Conservation (phyloP, 2,329 filamentous ascomycete genomes). For the Zasmidium citrigriseum region DNA sequence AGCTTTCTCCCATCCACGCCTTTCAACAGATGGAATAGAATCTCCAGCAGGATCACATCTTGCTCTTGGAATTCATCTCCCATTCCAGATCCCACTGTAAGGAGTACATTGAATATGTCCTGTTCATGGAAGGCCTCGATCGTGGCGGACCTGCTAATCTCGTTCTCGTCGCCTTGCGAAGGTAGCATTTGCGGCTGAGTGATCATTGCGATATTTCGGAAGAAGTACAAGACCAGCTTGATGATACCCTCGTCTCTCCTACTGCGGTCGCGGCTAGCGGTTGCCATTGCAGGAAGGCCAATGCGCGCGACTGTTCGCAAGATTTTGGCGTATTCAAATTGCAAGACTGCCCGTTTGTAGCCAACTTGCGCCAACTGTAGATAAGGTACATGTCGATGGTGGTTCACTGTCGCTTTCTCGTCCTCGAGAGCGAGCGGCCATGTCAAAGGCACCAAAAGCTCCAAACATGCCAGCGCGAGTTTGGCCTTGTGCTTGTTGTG, state of each 20-base stretch:
- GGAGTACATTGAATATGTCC: conserved; percentile 80
- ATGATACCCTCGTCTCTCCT: conserved; percentile 87
- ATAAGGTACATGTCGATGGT: conserved; percentile 87
- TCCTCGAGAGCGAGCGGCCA: conserved; percentile 85
- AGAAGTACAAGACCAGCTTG: conserved; percentile 82
- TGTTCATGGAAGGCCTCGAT: conserved; percentile 89
- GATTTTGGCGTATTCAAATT: conserved; percentile 75
- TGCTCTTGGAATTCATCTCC: conserved; percentile 89
- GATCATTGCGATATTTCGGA: conserved; percentile 88
- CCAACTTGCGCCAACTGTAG: conserved; percentile 82
- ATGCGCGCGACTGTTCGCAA: conserved; percentile 79
- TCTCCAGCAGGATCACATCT: conserved; percentile 86
- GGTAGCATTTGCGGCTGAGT: conserved; percentile 70
- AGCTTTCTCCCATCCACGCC: conserved; percentile 80
- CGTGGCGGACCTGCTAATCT: conserved; percentile 82
- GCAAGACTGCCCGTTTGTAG: conserved; percentile 88
- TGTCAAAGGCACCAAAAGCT: conserved; percentile 87
- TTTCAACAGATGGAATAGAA: conserved; percentile 89
- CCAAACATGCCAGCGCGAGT: conserved; percentile 80
- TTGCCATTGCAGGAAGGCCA: conserved; percentile 82
- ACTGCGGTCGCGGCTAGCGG: conserved; percentile 72
- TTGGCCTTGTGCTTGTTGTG: conserved; percentile 76
- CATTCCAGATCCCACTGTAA: conserved; percentile 89
- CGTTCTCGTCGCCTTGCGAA: conserved; percentile 83
- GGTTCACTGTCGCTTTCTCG: conserved; percentile 84